phyloP scores from a whole-genome alignment of 2,329 filamentous ascomycete genomes.

The Talaromyces sp. region DNA sequence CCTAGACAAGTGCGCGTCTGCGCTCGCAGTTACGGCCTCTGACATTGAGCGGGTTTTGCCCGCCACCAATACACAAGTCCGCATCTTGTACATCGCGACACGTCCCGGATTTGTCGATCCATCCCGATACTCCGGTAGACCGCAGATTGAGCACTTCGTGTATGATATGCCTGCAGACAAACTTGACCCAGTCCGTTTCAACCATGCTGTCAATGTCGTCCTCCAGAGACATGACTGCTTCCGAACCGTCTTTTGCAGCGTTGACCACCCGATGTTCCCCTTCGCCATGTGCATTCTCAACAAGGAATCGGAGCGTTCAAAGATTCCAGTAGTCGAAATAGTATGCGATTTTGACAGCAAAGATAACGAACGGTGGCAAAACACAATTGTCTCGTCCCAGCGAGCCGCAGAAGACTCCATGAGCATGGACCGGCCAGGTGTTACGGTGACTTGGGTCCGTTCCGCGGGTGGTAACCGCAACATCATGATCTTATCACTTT shows the following conservation, averaged over 20 bases:
- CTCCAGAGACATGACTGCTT: slow-evolving; percentile 9
- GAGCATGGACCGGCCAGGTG: slow-evolving; percentile 2
- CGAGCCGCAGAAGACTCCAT: slow-evolving; percentile 10
- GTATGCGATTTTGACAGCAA: slow-evolving; percentile 1
- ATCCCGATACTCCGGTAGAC: slow-evolving; percentile 8
- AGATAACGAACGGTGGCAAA: neutral
- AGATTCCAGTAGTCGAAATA: slow-evolving; percentile 8
- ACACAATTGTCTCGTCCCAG: slow-evolving; percentile 2
- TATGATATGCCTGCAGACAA: neutral
- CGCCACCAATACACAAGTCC: neutral
- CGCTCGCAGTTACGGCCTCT: neutral
- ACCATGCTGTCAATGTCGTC: slow-evolving; percentile 1
- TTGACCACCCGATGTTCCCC: neutral
- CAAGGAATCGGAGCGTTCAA: neutral
- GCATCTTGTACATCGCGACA: slow-evolving; percentile 1
- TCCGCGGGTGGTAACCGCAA: neutral
- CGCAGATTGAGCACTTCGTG: slow-evolving; percentile 4
- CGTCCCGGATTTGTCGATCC: neutral
- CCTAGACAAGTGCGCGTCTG: neutral
- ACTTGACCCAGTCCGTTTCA: neutral
- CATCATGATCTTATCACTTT: slow-evolving; percentile 4
- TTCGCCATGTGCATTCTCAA: neutral
- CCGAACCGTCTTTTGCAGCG: slow-evolving; percentile 3
- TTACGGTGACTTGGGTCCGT: slow-evolving; percentile 4
- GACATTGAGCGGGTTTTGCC: slow-evolving; percentile 8